Evolutionary conservation across 2,329 filamentous ascomycete genomes (phyloP).

Genomic region (Colletotrichum truncatum): DNA sequence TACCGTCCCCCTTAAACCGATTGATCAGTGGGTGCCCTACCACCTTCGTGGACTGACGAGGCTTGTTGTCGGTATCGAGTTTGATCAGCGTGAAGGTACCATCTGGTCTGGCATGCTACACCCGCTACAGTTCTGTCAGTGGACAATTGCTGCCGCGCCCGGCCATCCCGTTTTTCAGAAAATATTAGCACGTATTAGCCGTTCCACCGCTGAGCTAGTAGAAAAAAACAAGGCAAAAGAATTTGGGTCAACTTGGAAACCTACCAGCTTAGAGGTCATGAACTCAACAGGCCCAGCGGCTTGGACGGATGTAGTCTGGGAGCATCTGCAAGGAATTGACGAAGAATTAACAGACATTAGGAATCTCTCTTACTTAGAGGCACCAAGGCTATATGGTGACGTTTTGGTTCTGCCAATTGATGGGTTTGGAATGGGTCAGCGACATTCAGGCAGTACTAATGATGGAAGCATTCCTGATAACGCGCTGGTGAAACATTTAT

Average conservation of each 20-base stretch:
- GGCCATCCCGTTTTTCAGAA: conserved; percentile 40
- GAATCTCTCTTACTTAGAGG: not conserved
- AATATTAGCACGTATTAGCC: conserved; percentile 36
- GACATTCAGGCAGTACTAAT: not conserved
- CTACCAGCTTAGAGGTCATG: conserved; percentile 39
- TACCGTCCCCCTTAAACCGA: conserved; percentile 61
- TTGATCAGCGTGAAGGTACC: conserved; percentile 38
- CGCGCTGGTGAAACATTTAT: not conserved
- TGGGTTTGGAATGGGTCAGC: not conserved
- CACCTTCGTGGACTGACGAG: conserved; percentile 31
- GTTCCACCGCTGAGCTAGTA: conserved; percentile 30
- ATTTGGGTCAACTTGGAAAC: conserved; percentile 17
- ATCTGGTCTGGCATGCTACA: conserved; percentile 40
- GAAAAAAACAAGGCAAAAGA: not conserved
- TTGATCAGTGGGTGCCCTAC: conserved; percentile 45
- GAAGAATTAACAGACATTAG: conserved; percentile 18
- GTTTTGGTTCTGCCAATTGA: not conserved
- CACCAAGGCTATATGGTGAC: not conserved
- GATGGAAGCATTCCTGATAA: not conserved
- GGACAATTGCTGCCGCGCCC: conserved; percentile 44
- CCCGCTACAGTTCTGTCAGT: conserved; percentile 44
- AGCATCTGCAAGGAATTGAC: conserved; percentile 36
- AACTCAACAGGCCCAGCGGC: conserved; percentile 42
- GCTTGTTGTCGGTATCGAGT: conserved; percentile 43
- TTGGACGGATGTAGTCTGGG: conserved; percentile 43